phyloP scores from a whole-genome alignment of 2,329 filamentous ascomycete genomes.

The Stemphylium vesicarium region DNA sequence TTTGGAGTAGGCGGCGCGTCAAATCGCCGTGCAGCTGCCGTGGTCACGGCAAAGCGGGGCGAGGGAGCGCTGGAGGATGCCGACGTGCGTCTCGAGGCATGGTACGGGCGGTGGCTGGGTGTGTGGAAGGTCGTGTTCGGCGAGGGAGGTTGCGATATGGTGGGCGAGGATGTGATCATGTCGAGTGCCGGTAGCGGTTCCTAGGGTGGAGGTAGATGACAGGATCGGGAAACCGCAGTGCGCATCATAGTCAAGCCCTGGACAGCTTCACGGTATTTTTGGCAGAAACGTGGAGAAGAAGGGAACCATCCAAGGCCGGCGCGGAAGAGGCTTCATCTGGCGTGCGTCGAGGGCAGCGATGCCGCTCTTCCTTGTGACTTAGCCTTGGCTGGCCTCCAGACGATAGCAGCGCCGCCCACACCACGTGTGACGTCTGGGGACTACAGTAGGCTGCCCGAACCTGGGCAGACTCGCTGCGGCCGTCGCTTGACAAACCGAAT shows the following conservation, averaged over 20 bases:
- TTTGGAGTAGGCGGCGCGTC: constrained; percentile 35
- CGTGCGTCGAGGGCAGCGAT: constrained; percentile 17
- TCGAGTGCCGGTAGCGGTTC: constrained; percentile 17
- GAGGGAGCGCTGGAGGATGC: constrained; percentile 38
- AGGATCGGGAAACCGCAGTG: constrained; percentile 8
- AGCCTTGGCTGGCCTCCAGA: constrained; percentile 15
- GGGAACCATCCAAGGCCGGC: constrained; percentile 8
- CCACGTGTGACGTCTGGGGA: constrained; percentile 16
- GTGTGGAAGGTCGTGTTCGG: constrained; percentile 45
- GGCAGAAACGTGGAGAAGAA: constrained; percentile 18
- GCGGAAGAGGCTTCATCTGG: constrained; percentile 24
- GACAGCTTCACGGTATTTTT: neutral
- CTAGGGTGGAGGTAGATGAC: constrained; percentile 10
- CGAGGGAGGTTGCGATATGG: constrained; percentile 47
- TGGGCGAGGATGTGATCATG: constrained; percentile 48
- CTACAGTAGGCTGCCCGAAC: constrained; percentile 5
- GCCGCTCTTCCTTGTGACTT: constrained; percentile 18
- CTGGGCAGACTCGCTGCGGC: neutral
- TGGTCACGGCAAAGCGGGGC: constrained; percentile 44
- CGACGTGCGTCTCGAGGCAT: constrained; percentile 44
- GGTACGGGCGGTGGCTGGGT: constrained; percentile 38
- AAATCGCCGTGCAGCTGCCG: constrained; percentile 33
- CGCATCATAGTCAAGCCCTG: constrained; percentile 24
- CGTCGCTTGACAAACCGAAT: constrained; percentile 12
- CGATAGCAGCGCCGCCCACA: constrained; percentile 5